Conservation (phyloP, 495 filamentous ascomycete genomes). For the Amorphotheca resinae region DNA sequence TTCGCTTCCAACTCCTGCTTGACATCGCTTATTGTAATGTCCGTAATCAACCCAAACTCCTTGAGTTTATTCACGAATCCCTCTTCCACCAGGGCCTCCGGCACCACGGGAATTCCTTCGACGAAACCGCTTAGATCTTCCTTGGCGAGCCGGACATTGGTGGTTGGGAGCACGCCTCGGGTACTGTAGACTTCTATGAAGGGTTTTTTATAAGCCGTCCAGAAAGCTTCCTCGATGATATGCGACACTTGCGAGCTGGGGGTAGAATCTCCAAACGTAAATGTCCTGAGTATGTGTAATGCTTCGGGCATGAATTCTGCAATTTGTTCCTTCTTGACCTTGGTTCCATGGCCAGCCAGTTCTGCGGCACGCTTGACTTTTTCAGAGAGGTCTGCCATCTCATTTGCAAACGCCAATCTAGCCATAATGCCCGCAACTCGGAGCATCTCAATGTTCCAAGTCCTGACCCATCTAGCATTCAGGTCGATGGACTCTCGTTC, state of each 20-base stretch:
- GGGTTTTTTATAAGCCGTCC: slow-evolving; percentile 70
- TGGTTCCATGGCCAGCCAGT: slow-evolving; percentile 27
- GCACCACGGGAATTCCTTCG: slow-evolving; percentile 77
- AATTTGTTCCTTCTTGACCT: slow-evolving; percentile 47
- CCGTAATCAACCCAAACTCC: slow-evolving; percentile 66
- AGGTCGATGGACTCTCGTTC: slow-evolving; percentile 95
- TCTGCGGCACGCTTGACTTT: slow-evolving; percentile 35
- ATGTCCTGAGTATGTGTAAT: slow-evolving; percentile 66
- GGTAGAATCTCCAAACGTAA: slow-evolving; percentile 77
- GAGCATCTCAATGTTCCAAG: slow-evolving; percentile 95
- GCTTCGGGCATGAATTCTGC: slow-evolving; percentile 61
- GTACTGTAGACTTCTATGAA: slow-evolving; percentile 83
- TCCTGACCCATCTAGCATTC: slow-evolving; percentile 84
- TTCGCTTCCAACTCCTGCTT: slow-evolving; percentile 63
- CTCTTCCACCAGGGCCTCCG: slow-evolving; percentile 53
- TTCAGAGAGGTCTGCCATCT: slow-evolving; percentile 63
- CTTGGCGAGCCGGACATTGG: slow-evolving; percentile 64
- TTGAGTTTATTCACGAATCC: slow-evolving; percentile 66
- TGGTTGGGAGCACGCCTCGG: slow-evolving; percentile 65
- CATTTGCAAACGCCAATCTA: slow-evolving; percentile 71
- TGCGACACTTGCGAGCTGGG: slow-evolving; percentile 68
- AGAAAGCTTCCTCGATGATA: slow-evolving; percentile 86
- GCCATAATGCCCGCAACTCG: slow-evolving; percentile 82
- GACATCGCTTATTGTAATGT: slow-evolving; percentile 79
- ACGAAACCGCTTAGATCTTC: slow-evolving; percentile 76